Conservation (phyloP, 306 rosid genomes). For the Echinosophora koreensis region DNA sequence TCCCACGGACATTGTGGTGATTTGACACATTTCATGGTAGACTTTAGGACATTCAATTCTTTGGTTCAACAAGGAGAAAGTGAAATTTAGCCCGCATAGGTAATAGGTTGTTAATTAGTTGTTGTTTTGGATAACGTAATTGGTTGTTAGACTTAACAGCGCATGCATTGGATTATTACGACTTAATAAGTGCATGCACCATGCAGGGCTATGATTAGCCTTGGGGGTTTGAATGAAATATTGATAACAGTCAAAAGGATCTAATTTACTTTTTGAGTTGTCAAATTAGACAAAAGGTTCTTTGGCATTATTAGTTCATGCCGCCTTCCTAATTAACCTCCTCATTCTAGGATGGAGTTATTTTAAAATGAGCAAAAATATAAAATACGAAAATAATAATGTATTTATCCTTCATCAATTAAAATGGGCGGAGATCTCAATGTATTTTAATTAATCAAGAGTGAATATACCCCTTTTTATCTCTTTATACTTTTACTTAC, state of each 20-base stretch:
- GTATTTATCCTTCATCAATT: too few relatives aligned
- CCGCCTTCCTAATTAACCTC: not conserved
- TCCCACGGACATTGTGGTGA: not conserved
- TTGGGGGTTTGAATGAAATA: conserved; percentile 10
- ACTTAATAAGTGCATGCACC: conserved; percentile 37
- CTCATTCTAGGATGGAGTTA: too few relatives aligned
- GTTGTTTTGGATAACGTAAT: not conserved
- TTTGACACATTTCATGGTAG: not conserved
- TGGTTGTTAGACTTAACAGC: not conserved
- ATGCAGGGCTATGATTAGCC: conserved; percentile 33
- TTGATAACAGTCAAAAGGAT: conserved; percentile 32
- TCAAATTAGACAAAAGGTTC: conserved; percentile 8
- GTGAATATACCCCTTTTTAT: too few relatives aligned
- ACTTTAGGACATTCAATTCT: conserved; percentile 7
- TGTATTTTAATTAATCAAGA: too few relatives aligned
- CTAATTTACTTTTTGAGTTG: conserved; percentile 25
- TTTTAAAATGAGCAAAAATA: too few relatives aligned
- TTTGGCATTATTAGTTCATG: not conserved
- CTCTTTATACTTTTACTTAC: too few relatives aligned
- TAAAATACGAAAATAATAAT: too few relatives aligned
- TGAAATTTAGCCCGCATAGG: not conserved
- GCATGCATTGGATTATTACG: conserved; percentile 31
- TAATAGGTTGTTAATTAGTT: not conserved
- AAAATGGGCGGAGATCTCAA: too few relatives aligned
- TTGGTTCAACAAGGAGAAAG: not conserved